Conservation (phyloP, 352 stramenopile genomes). For the Pilasporangium apinafurcum region DNA sequence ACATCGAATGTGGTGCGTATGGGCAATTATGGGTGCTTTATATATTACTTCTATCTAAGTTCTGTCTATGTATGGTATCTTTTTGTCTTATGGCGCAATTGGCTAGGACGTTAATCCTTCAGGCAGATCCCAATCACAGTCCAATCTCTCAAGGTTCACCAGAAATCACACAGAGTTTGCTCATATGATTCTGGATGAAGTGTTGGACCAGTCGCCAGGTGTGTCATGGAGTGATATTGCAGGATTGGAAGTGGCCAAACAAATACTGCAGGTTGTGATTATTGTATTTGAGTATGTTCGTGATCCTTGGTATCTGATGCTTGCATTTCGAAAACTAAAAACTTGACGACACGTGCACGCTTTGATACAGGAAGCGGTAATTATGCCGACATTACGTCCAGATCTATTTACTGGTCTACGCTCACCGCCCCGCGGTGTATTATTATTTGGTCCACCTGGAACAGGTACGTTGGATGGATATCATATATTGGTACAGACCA, state of each 20-base stretch:
- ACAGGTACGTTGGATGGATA: slow-evolving; percentile 45
- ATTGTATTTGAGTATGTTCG: background rate
- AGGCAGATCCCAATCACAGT: background rate
- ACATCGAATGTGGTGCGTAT: too few species aligned
- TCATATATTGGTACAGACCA: too few species aligned
- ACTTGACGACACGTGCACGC: too few species aligned
- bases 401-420: slow-evolving; percentile 81
- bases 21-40: too few species aligned
- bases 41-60: too few species aligned
- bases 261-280: slow-evolving; percentile 72
- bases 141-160: slow-evolving; percentile 25
- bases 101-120: too few species aligned
- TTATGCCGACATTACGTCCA: slow-evolving; percentile 73
- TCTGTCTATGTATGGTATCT: too few species aligned
- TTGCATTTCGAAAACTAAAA: background rate
- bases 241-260: slow-evolving; percentile 76
- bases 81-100: too few species aligned
- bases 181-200: slow-evolving; percentile 78
- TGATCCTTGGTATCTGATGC: too few species aligned
- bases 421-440: slow-evolving; percentile 55
- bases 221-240: slow-evolving; percentile 83
- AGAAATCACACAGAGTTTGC: slow-evolving; percentile 55
- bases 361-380: slow-evolving; percentile 59
- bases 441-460: slow-evolving; percentile 78
- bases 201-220: slow-evolving; percentile 71